phyloP scores from a whole-genome alignment of 257 asterid genomes.

The Solanum etuberosum region DNA sequence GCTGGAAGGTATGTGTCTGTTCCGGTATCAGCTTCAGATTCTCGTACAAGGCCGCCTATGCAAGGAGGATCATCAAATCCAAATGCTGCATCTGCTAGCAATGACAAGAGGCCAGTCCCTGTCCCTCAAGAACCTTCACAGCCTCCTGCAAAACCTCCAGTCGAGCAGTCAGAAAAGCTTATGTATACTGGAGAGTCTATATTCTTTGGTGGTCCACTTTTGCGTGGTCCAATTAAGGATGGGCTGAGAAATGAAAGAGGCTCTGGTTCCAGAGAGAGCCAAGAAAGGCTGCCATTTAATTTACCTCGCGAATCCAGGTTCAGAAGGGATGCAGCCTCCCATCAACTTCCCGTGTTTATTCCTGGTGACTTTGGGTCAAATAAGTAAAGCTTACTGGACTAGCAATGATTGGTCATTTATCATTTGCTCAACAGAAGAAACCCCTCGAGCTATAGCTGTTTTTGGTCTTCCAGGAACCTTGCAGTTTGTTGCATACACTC shows the following conservation, averaged over 20 bases:
- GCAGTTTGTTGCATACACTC: slow-evolving; percentile 5
- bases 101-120: slow-evolving; percentile 28
- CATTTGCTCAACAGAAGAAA: slow-evolving; percentile 26
- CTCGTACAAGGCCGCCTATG: slow-evolving; percentile 33
- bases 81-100: slow-evolving; percentile 13
- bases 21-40: slow-evolving; percentile 56
- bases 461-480: slow-evolving; percentile 31
- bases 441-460: slow-evolving; percentile 14
- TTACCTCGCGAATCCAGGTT: slow-evolving; percentile 50
- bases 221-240: slow-evolving; percentile 49
- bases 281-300: slow-evolving; percentile 23
- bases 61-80: slow-evolving; percentile 19
- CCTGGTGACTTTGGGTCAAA: slow-evolving; percentile 57
- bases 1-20: slow-evolving; percentile 90
- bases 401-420: background rate
- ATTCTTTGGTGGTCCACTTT: slow-evolving; percentile 92
- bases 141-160: slow-evolving; percentile 18
- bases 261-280: slow-evolving; percentile 35
- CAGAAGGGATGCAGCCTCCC: slow-evolving; percentile 64
- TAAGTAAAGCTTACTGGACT: slow-evolving; percentile 18
- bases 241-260: slow-evolving; percentile 36
- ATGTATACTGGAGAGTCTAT: slow-evolving; percentile 71
- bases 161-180: slow-evolving; percentile 55
- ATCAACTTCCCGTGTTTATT: slow-evolving; percentile 87
- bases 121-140: slow-evolving; percentile 28